Conservation (phyloP, 1,139 yeast genomes). For the Scheffersomyces cryptocercus region DNA sequence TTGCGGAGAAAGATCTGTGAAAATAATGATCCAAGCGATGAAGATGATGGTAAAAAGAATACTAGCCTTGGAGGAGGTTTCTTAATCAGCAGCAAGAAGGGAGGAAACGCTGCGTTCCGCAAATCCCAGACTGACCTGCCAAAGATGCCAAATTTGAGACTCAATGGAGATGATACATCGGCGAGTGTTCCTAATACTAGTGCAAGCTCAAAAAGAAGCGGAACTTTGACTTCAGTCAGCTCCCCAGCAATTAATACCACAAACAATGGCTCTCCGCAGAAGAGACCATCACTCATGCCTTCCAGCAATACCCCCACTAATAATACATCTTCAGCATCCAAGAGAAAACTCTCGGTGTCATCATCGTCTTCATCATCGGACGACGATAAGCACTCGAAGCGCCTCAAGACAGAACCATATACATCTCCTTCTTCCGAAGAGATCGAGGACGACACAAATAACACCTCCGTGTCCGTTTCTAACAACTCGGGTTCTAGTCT, state of each 20-base stretch:
- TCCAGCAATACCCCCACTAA: not conserved
- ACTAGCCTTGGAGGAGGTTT: slow-evolving; percentile 25
- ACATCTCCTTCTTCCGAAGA: slow-evolving; percentile 21
- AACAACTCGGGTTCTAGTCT: not conserved
- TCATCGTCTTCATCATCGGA: slow-evolving; percentile 21
- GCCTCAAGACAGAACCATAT: slow-evolving; percentile 12
- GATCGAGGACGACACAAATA: slow-evolving; percentile 6
- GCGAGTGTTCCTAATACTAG: too few relatives aligned
- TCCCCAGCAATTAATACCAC: slow-evolving; percentile 9
- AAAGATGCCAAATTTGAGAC: slow-evolving; percentile 6
- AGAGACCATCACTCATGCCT: slow-evolving; percentile 1
- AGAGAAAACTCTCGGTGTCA: slow-evolving; percentile 16
- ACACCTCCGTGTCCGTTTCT: not conserved
- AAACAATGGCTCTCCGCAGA: slow-evolving; percentile 4
- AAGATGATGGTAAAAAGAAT: slow-evolving; percentile 11
- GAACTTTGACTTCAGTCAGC: slow-evolving; percentile 6
- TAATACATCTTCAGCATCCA: slow-evolving; percentile 2
- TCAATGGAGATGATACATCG: not conserved
- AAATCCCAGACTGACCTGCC: slow-evolving; percentile 24
- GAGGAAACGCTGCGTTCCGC: slow-evolving; percentile 12
- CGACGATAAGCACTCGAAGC: slow-evolving; percentile 14
- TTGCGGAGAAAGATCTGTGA: slow-evolving; percentile 37
- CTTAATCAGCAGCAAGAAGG: slow-evolving; percentile 9
- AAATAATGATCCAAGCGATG: slow-evolving; percentile 2
- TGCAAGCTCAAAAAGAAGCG: slow-evolving; percentile 1